Evolutionary conservation across 768 basidiomycete genomes (phyloP).

Genomic region (Lyophyllum shimeji): DNA sequence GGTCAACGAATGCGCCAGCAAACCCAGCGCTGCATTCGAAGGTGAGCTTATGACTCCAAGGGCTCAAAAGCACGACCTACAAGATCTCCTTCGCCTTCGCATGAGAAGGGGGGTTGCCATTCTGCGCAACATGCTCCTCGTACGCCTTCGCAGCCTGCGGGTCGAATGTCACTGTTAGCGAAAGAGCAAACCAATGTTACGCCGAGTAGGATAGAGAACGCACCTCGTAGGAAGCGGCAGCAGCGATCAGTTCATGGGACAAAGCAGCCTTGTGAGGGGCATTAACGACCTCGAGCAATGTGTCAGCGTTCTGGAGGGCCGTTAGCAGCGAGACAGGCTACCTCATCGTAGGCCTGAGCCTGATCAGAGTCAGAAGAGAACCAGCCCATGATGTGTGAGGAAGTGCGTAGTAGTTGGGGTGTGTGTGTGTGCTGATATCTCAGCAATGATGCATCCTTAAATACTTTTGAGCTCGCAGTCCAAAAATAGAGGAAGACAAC

Average conservation of each 20-base stretch:
- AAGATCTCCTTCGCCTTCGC: slow-evolving; percentile 57
- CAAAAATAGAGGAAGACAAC: background rate
- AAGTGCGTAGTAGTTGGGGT: slow-evolving; percentile 9
- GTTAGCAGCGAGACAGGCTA: slow-evolving; percentile 11
- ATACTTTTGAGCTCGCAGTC: background rate
- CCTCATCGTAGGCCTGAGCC: slow-evolving; percentile 41
- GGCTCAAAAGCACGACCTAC: slow-evolving; percentile 17
- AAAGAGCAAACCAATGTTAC: background rate
- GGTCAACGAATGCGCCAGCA: slow-evolving; percentile 52
- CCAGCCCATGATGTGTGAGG: slow-evolving; percentile 36
- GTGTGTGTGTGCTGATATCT: background rate
- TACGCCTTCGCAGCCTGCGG: slow-evolving; percentile 63
- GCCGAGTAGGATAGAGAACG: background rate
- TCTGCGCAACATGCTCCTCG: slow-evolving; percentile 46
- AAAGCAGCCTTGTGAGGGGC: slow-evolving; percentile 56
- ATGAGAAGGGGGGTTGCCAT: slow-evolving; percentile 53
- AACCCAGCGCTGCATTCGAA: slow-evolving; percentile 44
- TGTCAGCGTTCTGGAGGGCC: background rate
- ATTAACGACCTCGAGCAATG: slow-evolving; percentile 38
- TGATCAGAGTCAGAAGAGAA: slow-evolving; percentile 41
- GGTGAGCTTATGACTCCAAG: background rate
- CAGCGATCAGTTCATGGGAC: slow-evolving; percentile 68
- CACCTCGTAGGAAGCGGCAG: slow-evolving; percentile 66
- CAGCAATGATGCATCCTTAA: background rate
- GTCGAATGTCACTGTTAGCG: background rate